Evolutionary conservation across 179 eudicot species (phyloP).

Genomic region (Heliamphora pulchella): DNA sequence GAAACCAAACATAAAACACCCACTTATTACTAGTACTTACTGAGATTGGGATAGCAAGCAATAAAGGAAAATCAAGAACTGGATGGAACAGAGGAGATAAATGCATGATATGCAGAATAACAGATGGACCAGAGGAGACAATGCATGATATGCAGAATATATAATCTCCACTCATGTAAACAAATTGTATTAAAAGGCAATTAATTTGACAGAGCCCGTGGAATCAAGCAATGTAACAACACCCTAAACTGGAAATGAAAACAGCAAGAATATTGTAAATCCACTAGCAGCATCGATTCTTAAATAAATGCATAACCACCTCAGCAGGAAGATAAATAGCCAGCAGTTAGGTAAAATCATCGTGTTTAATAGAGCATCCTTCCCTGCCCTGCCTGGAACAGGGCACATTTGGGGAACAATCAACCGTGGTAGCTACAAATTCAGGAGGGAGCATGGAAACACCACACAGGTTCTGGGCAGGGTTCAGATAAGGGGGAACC

Average conservation of each 20-base stretch:
- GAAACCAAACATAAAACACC: not conserved
- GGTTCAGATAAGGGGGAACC: not conserved
- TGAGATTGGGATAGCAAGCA: not conserved
- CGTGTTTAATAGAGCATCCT: not conserved
- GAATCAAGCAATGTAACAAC: not conserved
- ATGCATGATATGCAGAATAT: slow-evolving; percentile 6
- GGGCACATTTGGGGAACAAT: not conserved
- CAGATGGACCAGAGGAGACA: not conserved
- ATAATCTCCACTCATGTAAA: not conserved
- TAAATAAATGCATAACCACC: not conserved
- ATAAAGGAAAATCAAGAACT: slow-evolving; percentile 5
- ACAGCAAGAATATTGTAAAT: not conserved
- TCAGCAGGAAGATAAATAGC: not conserved
- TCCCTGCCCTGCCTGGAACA: not conserved
- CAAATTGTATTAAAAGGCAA: not conserved
- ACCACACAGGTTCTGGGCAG: not conserved
- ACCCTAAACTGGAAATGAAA: not conserved
- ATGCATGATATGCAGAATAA: not conserved
- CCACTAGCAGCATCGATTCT: not conserved
- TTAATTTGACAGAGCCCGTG: not conserved
- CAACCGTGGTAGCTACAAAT: not conserved
- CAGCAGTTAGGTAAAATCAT: not conserved
- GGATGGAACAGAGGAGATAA: not conserved
- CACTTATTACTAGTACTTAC: not conserved
- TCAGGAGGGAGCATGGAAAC: not conserved